phyloP scores from a whole-genome alignment of 352 stramenopile species.

The Peronosclerospora sorghi region DNA sequence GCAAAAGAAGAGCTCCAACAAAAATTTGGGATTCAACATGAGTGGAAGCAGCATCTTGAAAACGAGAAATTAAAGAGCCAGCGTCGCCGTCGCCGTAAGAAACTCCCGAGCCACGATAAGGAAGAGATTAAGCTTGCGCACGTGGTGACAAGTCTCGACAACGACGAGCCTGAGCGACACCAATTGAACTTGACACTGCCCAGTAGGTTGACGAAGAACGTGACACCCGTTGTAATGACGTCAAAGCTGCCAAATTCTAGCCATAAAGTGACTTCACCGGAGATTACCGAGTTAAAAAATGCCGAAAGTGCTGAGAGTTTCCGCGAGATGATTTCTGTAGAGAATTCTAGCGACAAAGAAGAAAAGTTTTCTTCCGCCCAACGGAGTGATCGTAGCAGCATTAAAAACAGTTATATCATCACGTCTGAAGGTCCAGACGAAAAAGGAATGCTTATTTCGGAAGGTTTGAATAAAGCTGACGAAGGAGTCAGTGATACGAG shows the following conservation, averaged over 20 bases:
- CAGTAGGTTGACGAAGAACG: neutral
- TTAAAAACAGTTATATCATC: neutral
- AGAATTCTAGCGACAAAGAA: slow-evolving; percentile 1
- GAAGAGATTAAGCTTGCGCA: neutral
- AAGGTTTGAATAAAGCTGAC: slow-evolving; percentile 11
- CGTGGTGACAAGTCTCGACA: neutral
- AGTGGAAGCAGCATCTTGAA: slow-evolving; percentile 37
- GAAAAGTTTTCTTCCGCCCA: slow-evolving; percentile 3
- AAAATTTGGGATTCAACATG: slow-evolving; percentile 37
- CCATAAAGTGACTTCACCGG: slow-evolving; percentile 1
- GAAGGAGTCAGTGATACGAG: slow-evolving; percentile 7
- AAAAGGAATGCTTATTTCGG: slow-evolving; percentile 10
- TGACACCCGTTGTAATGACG: neutral
- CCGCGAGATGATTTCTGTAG: slow-evolving; percentile 2
- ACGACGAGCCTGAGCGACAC: neutral
- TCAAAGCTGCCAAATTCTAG: slow-evolving; percentile 6
- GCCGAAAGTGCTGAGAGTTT: slow-evolving; percentile 13
- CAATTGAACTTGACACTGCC: neutral
- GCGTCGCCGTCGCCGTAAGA: slow-evolving; percentile 22
- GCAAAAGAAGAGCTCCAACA: slow-evolving; percentile 50
- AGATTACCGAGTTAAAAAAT: slow-evolving; percentile 2
- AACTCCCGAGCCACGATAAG: slow-evolving; percentile 1
- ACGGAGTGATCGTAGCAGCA: neutral
- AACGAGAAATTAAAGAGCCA: slow-evolving; percentile 27
- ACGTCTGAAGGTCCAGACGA: slow-evolving; percentile 6